phyloP scores from a whole-genome alignment of 768 basidiomycete species.

The Hypsizygus marmoreus region DNA sequence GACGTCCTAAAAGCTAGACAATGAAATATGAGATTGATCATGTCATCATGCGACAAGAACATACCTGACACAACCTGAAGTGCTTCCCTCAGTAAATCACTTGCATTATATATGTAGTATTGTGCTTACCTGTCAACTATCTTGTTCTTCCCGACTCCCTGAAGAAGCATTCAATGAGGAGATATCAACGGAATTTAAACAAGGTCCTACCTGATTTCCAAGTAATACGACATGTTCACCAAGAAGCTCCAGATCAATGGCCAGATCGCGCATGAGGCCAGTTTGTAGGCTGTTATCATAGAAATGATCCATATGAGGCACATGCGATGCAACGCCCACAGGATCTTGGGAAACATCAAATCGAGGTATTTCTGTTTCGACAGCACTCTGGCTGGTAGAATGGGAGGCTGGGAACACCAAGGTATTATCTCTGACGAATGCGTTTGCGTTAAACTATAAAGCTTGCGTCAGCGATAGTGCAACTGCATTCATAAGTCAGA shows the following conservation, averaged over 20 bases:
- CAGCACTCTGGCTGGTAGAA: conserved; percentile 29
- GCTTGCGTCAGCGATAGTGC: conserved; percentile 8
- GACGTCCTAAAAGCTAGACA: conserved; percentile 57
- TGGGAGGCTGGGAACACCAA: conserved; percentile 52
- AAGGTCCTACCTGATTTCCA: conserved; percentile 58
- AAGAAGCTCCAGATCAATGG: conserved; percentile 60
- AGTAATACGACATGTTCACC: conserved; percentile 66
- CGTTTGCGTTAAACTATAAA: conserved; percentile 51
- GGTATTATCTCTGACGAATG: conserved; percentile 35
- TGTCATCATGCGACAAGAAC: neutral
- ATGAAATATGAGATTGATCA: too few species aligned
- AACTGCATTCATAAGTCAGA: conserved; percentile 1
- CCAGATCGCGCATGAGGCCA: conserved; percentile 65
- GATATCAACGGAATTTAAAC: neutral
- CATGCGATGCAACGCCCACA: conserved; percentile 55
- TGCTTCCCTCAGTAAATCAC: too few species aligned
- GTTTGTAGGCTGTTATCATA: conserved; percentile 72
- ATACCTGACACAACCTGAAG: conserved; percentile 56
- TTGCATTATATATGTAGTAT: neutral
- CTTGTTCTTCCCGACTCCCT: conserved; percentile 76
- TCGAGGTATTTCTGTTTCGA: conserved; percentile 42
- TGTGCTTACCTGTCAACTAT: conserved; percentile 56
- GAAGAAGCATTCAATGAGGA: neutral
- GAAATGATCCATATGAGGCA: conserved; percentile 71
- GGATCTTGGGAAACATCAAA: conserved; percentile 53